These are phyloP conservation scores for Limtongia smithiae DNA, from an alignment of 805 yeast genomes.

Conservation along the genomic window DNA sequence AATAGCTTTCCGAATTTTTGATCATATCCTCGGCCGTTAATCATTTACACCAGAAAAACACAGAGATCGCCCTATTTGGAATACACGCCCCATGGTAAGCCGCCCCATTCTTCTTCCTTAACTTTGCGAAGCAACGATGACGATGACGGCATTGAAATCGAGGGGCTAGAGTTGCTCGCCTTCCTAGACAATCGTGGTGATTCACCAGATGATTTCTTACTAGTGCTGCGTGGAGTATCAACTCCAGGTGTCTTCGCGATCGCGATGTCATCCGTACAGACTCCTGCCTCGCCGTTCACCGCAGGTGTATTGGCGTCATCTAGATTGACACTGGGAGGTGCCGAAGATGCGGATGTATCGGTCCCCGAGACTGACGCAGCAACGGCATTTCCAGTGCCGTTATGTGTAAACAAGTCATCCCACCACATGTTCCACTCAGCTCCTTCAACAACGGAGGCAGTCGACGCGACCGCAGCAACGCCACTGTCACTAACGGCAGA, in stretches of 20 bases:
- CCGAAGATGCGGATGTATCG: conserved; percentile 5
- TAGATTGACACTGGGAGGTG: conserved; percentile 18
- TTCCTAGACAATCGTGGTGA: conserved; percentile 2
- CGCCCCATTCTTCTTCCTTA: conserved; percentile 13
- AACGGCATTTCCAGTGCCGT: neutral
- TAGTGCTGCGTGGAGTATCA: neutral
- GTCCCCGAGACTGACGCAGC: conserved; percentile 4
- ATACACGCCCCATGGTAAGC: conserved; percentile 5
- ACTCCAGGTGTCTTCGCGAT: neutral
- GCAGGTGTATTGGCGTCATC: conserved; percentile 9
- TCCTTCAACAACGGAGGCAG: conserved; percentile 8
- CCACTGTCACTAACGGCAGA: neutral
- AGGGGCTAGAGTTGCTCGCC: neutral
- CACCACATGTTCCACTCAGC: conserved; percentile 25
- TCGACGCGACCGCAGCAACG: conserved; percentile 1
- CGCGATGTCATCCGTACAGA: conserved; percentile 1
- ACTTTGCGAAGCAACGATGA: neutral
- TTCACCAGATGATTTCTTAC: too few species aligned
- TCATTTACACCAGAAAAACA: too few species aligned
- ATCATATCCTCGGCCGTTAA: too few species aligned
- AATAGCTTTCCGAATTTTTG: too few species aligned
- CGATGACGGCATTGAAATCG: neutral
- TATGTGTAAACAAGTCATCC: conserved; percentile 12
- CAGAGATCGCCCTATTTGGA: too few species aligned
- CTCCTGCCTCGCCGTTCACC: neutral